Conservation (phyloP, 371 early-diverging fungal species). For the Polyrhizophydium stewartii region DNA sequence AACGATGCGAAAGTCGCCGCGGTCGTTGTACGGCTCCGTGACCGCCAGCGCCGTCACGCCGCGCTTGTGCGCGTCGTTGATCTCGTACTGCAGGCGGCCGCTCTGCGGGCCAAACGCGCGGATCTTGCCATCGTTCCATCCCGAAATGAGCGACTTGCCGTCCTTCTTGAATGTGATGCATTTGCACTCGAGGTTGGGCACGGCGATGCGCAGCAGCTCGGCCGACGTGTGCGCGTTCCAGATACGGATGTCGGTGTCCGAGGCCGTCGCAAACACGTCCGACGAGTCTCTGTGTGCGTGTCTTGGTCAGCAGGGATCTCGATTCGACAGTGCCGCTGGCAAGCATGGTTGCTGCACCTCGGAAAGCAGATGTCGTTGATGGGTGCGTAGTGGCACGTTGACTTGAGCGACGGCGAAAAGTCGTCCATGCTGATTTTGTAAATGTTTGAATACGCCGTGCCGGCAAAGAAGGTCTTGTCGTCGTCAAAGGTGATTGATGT, state of each 20-base stretch:
- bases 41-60: constrained; percentile 50
- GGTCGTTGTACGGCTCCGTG: constrained; percentile 32
- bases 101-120: constrained; percentile 54
- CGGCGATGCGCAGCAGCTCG: constrained; percentile 45
- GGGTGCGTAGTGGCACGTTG: constrained; percentile 45
- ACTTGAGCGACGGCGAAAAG: constrained; percentile 27
- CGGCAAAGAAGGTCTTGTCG: constrained; percentile 30
- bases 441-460: constrained; percentile 44
- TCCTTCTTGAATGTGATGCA: constrained; percentile 52
- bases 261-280: constrained; percentile 52
- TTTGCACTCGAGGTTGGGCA: constrained; percentile 54
- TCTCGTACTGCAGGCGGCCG: constrained; percentile 51
- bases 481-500: constrained; percentile 44
- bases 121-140: constrained; percentile 59
- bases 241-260: constrained; percentile 48
- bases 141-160: constrained; percentile 41
- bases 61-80: constrained; percentile 51
- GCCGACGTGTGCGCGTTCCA: constrained; percentile 43
- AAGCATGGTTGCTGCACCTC: constrained; percentile 15
- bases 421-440: constrained; percentile 28
- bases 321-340: background rate
- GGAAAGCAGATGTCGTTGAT: constrained; percentile 53
- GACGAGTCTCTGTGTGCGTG: constrained; percentile 33
- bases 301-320: no score
- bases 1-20: constrained; percentile 46